Conservation (phyloP, 768 basidiomycete species). For the Rhodotorula diobovata region DNA sequence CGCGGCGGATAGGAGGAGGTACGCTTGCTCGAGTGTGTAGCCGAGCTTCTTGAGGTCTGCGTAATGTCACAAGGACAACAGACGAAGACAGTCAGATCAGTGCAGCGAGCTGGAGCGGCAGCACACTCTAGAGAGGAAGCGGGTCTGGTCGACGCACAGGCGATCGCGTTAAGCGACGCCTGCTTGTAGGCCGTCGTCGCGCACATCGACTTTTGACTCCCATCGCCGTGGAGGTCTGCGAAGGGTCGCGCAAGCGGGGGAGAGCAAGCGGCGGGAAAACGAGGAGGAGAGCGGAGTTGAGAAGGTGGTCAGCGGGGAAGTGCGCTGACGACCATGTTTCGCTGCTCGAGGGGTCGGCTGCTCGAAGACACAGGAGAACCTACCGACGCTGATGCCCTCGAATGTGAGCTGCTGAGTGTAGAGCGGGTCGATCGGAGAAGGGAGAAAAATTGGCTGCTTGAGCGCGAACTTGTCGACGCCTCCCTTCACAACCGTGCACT, state of each 20-base stretch:
- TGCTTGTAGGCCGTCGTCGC: constrained; percentile 72
- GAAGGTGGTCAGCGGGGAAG: too few species aligned
- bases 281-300: background rate
- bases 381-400: constrained; percentile 64
- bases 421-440: constrained; percentile 67
- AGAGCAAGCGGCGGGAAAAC: too few species aligned
- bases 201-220: constrained; percentile 72
- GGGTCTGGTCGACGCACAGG: constrained; percentile 44
- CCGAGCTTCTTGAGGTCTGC: constrained; percentile 62
- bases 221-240: constrained; percentile 53
- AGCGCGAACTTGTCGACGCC: constrained; percentile 69
- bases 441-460: constrained; percentile 70
- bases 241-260: background rate
- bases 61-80: too few species aligned
- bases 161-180: constrained; percentile 69
- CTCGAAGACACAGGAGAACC: background rate
- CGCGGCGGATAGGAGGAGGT: constrained; percentile 64
- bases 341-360: background rate
- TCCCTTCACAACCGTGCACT: constrained; percentile 66
- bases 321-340: too few species aligned
- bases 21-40: constrained; percentile 74
- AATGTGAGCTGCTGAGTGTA: constrained; percentile 73
- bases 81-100: too few species aligned
- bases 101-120: background rate
- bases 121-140: background rate